Conservation (phyloP, 1,284 basidiomycete species). For the Wolfiporia cocos region DNA sequence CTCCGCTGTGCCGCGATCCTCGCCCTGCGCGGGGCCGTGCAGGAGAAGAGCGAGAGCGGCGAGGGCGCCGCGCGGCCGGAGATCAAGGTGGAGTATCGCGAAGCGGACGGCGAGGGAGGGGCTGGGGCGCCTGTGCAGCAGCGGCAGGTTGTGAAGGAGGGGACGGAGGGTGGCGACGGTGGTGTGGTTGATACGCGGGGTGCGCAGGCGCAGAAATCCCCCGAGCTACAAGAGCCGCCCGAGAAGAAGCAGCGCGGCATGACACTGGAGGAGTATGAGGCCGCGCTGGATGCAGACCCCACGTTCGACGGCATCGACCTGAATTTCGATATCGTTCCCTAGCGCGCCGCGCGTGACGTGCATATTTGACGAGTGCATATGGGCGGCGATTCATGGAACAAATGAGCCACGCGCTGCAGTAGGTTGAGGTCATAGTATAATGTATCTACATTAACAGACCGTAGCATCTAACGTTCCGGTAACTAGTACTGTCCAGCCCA, state of each 20-base stretch:
- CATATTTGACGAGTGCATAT: no score
- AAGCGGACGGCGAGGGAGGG: background rate
- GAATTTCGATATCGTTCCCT: constrained; percentile 19
- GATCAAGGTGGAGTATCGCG: constrained; percentile 4
- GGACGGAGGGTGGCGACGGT: background rate
- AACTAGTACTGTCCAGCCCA: constrained; percentile 7
- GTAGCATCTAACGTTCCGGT: constrained; percentile 11
- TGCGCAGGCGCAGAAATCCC: background rate
- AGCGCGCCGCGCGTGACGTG: background rate
- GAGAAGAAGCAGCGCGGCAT: constrained; percentile 34
- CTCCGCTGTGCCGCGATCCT: constrained; percentile 60
- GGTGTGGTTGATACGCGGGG: background rate
- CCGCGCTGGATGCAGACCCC: constrained; percentile 38
- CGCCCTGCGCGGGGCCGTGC: constrained; percentile 31
- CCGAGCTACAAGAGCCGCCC: constrained; percentile 21
- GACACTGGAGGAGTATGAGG: constrained; percentile 48
- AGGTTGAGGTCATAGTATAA: constrained; percentile 17
- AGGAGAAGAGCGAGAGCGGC: constrained; percentile 7
- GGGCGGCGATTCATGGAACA: no score
- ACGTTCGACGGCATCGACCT: constrained; percentile 39
- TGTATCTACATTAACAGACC: constrained; percentile 19
- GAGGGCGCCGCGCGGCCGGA: constrained; percentile 1
- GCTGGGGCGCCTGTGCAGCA: background rate
- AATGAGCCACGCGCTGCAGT: constrained; percentile 13
- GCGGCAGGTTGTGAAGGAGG: background rate